Evolutionary conservation across 257 asterid species (phyloP), one percentile per base, ranked within the genome.

Genomic region (Solanum etuberosum): DNA sequence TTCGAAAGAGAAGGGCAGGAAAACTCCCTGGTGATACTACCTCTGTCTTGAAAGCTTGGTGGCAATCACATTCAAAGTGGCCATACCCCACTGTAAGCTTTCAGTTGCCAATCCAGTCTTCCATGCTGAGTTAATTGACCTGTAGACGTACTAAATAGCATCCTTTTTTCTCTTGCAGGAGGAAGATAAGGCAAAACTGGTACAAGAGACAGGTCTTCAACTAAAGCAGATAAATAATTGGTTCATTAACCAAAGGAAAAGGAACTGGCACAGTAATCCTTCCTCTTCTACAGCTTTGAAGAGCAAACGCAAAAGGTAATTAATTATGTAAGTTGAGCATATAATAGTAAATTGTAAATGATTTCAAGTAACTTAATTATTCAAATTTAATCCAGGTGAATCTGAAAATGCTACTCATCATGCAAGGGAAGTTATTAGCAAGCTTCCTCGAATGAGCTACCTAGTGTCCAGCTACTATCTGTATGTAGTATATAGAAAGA

Each of bases 251-350:
- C 94, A 93, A 89, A 89, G 96, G 87, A 93, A 93, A 91, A 91
- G 95, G 92, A 92, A 93, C 87, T 93, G 95, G 96, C 96, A 93
- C 91, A 92, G 90, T 90, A 93, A 93, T 90, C 92, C 94, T 23
- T 93, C 95, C 35, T 87, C 96, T 51, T 92, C 96, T 3, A 88
- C 93, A 29, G 65, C 92, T 57, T 74, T 71, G 90, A 92, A 92
- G 90, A 91, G 90, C 92, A 93, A 93, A 88, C 92, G 93, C 87
- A 93, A 93, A 86, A 92, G 95, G 94, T 93, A 92, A 48, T 20
- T 54, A 54, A 20, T 65, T 65, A 65, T 37, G 27, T 20, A 13
- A 25, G 32, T 16, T 42, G 34, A 43, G 51, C 61, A 34, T 27
- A 63, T n/a, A 7, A n/a, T 63, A 63, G 5, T 63, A 63, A 65